Evolutionary conservation across 2,329 filamentous ascomycete species (phyloP).

Genomic region (Lasiodiplodia gonubiensis): DNA sequence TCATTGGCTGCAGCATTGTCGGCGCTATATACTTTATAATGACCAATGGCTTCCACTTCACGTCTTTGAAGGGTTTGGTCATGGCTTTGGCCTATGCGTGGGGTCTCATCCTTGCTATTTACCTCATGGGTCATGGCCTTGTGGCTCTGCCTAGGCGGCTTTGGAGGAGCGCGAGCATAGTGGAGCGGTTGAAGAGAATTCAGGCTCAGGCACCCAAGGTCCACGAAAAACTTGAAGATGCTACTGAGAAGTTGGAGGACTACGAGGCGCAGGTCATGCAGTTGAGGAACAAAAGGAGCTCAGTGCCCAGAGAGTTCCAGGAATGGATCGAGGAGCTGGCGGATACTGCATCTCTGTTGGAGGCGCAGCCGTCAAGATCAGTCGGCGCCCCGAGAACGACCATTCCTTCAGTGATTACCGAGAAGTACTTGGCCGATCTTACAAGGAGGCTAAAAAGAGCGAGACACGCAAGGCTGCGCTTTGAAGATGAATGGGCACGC

Average conservation of each 20-base stretch:
- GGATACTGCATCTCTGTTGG: conserved; percentile 74
- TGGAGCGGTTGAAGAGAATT: conserved; percentile 73
- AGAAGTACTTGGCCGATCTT: conserved; percentile 89
- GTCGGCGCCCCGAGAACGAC: conserved; percentile 31
- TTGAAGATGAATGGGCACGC: conserved; percentile 82
- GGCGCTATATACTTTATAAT: conserved; percentile 85
- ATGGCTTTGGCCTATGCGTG: conserved; percentile 97
- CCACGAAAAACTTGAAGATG: conserved; percentile 87
- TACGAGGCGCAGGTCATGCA: conserved; percentile 81
- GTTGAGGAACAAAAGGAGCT: conserved; percentile 79
- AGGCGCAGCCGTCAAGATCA: conserved; percentile 53
- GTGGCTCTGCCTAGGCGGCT: conserved; percentile 86
- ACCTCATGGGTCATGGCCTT: conserved; percentile 95
- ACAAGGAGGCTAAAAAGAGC: conserved; percentile 82
- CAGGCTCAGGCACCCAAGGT: conserved; percentile 80
- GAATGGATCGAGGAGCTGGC: conserved; percentile 97
- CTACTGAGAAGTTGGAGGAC: conserved; percentile 77
- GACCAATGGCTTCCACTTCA: conserved; percentile 73
- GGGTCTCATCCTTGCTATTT: conserved; percentile 89
- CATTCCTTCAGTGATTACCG: conserved; percentile 84
- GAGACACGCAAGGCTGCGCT: conserved; percentile 81
- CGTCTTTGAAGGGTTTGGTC: conserved; percentile 78
- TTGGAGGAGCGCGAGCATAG: conserved; percentile 79
- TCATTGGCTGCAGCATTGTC: conserved; percentile 71
- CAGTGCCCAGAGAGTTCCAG: conserved; percentile 74